A percentile compares a stretch with the other conserved stretches of the same genome.
Evolutionary conservation across 78 protist species (phyloP).

Genomic region (Anaeramoeba ignava): DNA sequence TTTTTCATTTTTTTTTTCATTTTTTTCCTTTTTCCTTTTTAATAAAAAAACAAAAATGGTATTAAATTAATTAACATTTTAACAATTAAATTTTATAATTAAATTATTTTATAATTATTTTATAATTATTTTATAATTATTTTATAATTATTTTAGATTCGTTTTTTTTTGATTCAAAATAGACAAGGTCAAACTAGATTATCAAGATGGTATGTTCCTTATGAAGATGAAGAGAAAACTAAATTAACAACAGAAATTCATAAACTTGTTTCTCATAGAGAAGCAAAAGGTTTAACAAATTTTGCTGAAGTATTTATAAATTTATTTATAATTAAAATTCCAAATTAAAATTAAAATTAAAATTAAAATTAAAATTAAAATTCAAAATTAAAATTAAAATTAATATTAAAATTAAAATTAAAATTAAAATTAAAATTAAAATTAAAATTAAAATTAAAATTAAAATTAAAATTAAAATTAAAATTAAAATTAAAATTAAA

Average conservation of each 20-base stretch:
- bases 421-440: too few species aligned
- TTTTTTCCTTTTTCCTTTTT: neutral
- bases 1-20: neutral
- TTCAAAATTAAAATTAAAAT: too few species aligned
- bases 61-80: neutral
- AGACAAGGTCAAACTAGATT: conserved; percentile 95
- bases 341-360: too few species aligned
- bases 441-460: too few species aligned
- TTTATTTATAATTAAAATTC: too few species aligned
- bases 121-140: neutral
- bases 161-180: conserved; percentile 87
- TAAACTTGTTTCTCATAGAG: conserved; percentile 66
- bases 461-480: too few species aligned
- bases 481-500: too few species aligned
- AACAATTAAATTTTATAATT: neutral
- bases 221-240: conserved; percentile 79
- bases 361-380: too few species aligned
- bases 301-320: too few species aligned
- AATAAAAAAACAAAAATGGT: neutral
- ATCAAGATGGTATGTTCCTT: conserved; percentile 70
- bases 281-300: conserved; percentile 75
- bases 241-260: conserved; percentile 73
- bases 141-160: conserved; percentile 61
- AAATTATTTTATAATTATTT: neutral
- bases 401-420: too few species aligned